A percentile compares a stretch with the other conserved stretches of the same genome.
Conservation (phyloP, 768 basidiomycete genomes). For the Russula dissimulans region DNA sequence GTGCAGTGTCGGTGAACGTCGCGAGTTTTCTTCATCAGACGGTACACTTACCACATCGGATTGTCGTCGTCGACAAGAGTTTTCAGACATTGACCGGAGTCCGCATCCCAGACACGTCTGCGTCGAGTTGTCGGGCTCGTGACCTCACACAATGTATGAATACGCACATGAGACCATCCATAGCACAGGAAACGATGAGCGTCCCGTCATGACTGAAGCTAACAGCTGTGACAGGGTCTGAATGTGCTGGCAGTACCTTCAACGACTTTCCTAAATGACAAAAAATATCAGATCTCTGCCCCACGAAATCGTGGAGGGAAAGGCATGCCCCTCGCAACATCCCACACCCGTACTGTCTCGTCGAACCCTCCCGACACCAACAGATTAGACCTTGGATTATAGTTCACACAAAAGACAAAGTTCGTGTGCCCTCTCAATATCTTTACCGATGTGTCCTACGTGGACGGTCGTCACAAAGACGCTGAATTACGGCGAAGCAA, state of each 20-base stretch:
- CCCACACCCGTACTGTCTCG: slow-evolving; percentile 96
- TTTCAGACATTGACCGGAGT: slow-evolving; percentile 96
- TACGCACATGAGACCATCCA: slow-evolving; percentile 95
- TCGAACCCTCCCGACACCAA: slow-evolving; percentile 92
- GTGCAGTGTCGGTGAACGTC: not conserved
- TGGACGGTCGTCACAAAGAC: not conserved
- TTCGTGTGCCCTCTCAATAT: slow-evolving; percentile 81
- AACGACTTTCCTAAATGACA: slow-evolving; percentile 58
- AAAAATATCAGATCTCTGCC: not conserved
- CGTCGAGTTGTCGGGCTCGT: not conserved
- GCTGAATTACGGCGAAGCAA: not conserved
- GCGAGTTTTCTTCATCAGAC: not conserved
- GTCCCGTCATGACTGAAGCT: slow-evolving; percentile 93
- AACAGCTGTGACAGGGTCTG: slow-evolving; percentile 93
- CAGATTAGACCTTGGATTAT: slow-evolving; percentile 82
- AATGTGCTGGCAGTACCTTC: slow-evolving; percentile 88
- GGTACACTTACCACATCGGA: slow-evolving; percentile 63
- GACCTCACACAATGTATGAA: not conserved
- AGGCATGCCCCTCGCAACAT: slow-evolving; percentile 70
- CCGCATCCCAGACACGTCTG: slow-evolving; percentile 96
- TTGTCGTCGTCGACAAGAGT: slow-evolving; percentile 95
- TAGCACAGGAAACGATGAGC: slow-evolving; percentile 87
- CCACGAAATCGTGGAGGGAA: not conserved
- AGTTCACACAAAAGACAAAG: slow-evolving; percentile 90
- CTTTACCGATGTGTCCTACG: slow-evolving; percentile 50